Evolutionary conservation across 495 filamentous ascomycete genomes (phyloP).

Genomic region (Parmelia sp.): DNA sequence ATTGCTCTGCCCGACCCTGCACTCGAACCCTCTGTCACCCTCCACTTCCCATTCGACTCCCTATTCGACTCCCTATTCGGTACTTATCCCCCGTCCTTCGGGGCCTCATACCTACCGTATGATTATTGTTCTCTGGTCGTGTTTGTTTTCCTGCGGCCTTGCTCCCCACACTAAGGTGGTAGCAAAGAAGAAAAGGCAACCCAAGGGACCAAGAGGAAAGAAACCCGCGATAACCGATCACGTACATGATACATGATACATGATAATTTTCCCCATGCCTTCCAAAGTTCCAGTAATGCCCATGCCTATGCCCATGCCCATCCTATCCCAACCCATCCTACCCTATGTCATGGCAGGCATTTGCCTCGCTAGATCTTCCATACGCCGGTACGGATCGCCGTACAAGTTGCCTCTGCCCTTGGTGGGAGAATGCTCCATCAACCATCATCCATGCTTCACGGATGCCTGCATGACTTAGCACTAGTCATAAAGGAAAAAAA

Average conservation of each 20-base stretch:
- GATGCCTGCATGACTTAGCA: constrained; percentile 4
- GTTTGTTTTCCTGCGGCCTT: not conserved
- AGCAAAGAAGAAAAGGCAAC: not conserved
- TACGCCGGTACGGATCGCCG: constrained; percentile 20
- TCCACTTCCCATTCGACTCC: not conserved
- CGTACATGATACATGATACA: too few species aligned
- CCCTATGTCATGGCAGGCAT: too few species aligned
- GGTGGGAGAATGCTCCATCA: not conserved
- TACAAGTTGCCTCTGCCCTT: not conserved
- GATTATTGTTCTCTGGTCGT: too few species aligned
- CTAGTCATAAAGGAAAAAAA: not conserved
- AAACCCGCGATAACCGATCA: not conserved
- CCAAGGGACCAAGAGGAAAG: not conserved
- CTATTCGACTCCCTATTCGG: too few species aligned
- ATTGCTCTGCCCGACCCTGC: not conserved
- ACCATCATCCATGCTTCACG: too few species aligned
- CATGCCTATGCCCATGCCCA: not conserved
- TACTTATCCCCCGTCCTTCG: too few species aligned
- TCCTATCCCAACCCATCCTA: not conserved
- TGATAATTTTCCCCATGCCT: not conserved
- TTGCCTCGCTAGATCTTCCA: constrained; percentile 6
- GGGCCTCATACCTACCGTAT: too few species aligned
- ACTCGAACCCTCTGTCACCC: not conserved
- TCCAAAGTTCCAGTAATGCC: not conserved
- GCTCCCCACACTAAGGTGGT: not conserved